Percentiles rank a stretch among this genome's conserved stretches.
Evolutionary conservation across 75 land plant genomes (phyloP).

Genomic region (Pinus taeda): DNA sequence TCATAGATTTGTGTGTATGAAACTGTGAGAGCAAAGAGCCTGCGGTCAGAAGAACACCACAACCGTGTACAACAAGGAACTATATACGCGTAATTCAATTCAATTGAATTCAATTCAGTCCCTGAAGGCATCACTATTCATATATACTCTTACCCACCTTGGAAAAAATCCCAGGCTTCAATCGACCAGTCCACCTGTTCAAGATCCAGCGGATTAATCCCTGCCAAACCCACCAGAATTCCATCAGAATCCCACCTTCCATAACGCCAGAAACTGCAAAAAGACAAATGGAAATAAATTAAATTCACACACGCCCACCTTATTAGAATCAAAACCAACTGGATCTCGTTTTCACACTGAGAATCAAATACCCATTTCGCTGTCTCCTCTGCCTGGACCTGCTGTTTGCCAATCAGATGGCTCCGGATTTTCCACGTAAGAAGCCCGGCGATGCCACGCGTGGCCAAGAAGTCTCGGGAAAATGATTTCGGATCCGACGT

Average conservation of each 20-base stretch:
- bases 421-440: too few relatives aligned
- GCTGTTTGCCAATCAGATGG: too few relatives aligned
- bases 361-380: too few relatives aligned
- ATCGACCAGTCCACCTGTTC: neutral
- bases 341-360: too few relatives aligned
- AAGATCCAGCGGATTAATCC: neutral
- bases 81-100: neutral
- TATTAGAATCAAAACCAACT: too few relatives aligned
- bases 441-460: too few relatives aligned
- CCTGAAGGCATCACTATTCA: neutral
- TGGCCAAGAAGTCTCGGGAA: too few relatives aligned
- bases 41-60: conserved; percentile 11
- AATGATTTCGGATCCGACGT: too few relatives aligned
- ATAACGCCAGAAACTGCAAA: too few relatives aligned
- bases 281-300: too few relatives aligned
- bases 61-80: conserved; percentile 10
- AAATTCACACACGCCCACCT: too few relatives aligned
- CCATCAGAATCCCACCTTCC: neutral
- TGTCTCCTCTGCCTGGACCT: too few relatives aligned
- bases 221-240: conserved; percentile 11
- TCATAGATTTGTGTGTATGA: conserved; percentile 8
- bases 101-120: neutral
- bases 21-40: conserved; percentile 8
- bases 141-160: conserved; percentile 15
- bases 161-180: neutral